A percentile compares a stretch with the other conserved stretches of the same genome.
Evolutionary conservation across 345 rosid species (phyloP).

Genomic region (Barbarea vulgaris): DNA sequence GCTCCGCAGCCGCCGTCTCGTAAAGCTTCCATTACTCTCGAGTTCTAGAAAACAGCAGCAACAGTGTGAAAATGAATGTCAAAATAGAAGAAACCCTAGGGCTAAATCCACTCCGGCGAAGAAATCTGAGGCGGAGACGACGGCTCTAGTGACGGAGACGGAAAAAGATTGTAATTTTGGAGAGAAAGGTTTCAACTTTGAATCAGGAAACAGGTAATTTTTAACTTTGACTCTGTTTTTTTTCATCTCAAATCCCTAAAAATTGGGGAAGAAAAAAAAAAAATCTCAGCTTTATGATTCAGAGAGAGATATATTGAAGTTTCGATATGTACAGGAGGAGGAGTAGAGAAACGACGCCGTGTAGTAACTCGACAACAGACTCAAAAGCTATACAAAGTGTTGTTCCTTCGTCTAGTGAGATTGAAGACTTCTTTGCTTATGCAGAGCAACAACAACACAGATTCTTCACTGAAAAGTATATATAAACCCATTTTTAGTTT

Average conservation of each 20-base stretch:
- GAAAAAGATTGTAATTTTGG: conserved; percentile 22
- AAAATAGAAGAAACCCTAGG: conserved; percentile 23
- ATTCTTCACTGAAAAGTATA: conserved; percentile 64
- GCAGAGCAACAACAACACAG: conserved; percentile 61
- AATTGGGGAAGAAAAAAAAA: not conserved
- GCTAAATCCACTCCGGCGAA: conserved; percentile 6
- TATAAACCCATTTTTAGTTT: not conserved
- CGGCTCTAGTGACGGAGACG: not conserved
- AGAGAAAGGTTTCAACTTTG: conserved; percentile 21
- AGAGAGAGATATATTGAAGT: not conserved
- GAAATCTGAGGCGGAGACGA: not conserved
- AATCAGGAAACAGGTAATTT: conserved; percentile 29
- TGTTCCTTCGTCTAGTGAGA: conserved; percentile 54
- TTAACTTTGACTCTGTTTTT: conserved; percentile 28
- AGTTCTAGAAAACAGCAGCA: conserved; percentile 19
- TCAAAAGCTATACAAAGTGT: conserved; percentile 42
- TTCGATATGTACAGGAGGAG: not conserved
- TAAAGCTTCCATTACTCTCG: conserved; percentile 39
- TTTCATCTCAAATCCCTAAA: conserved; percentile 1
- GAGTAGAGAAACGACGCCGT: conserved; percentile 53
- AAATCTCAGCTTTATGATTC: not conserved
- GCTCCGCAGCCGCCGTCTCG: conserved; percentile 67
- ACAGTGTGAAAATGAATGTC: not conserved
- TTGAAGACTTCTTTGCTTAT: conserved; percentile 72
- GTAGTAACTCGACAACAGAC: conserved; percentile 50